Base-by-base conservation (phyloP, 768 basidiomycete species). In the Suillus weaverae region DNA sequence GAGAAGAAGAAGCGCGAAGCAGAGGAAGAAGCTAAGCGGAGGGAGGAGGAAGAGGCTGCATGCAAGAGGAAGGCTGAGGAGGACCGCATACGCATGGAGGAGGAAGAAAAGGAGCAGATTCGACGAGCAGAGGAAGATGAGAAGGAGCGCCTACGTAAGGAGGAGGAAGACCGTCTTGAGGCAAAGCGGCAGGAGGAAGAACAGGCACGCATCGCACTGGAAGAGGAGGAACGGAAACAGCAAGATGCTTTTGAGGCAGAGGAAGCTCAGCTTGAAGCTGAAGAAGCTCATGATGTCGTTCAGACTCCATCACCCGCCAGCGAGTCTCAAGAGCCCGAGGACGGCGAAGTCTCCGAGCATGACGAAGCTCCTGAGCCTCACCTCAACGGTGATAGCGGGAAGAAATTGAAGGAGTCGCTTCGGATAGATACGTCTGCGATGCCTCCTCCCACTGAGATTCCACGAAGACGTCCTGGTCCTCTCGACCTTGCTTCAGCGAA, bases 401-500 rank as follows among this genome's bases (percentile, higher is more conserved):
- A 78, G 65, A 87, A 82, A 70, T 50, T 39, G 39, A 87, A 85
- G 71, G 88, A 87, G 51, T 30, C 76, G 13, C 79, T 92, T 22
- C 88, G 89, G 51, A 90, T 91, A 74, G 88, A 87, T 74, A 89
- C 90, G 0, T 76, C 83, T 26, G 72, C 75, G 48, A 75, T 75
- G 75, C 73, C 83, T 13, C 71, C 81, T 1, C 76, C 80, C 57
- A 73, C 79, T 33, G 77, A 83, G 53, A 74, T 80, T 33, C 69
- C 76, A 3, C 50, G 74, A 67, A 84, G 80, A 48, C 86, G 90
- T 35, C 92, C 92, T 32, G 91, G 86, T 62, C 89, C 85, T 38
- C 85, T 94, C 39, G 88, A 94, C 70, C 85, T 94, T 48, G 81
- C 85, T 11, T 79, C 76, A 14, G 79, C 89, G 10, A 84, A 81